Evolutionary conservation across 371 early-diverging fungal species (phyloP), one percentile per base, ranked within the genome.

Genomic region (Mucor saturninus): DNA sequence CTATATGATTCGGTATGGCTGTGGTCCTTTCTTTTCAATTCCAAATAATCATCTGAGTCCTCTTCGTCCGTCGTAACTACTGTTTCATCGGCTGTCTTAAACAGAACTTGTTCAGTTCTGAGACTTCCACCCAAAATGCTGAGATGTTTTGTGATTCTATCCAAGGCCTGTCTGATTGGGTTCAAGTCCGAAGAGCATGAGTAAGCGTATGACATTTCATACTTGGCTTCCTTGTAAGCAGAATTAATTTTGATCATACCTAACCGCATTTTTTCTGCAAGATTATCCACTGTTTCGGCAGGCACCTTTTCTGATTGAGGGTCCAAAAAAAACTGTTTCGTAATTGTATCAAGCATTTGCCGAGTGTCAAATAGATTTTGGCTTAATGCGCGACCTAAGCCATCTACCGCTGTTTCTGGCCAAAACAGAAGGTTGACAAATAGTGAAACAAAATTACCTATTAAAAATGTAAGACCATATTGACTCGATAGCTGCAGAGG

Each of bases 331-430:
- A 80, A 80, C 45, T 76, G 76, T 5, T 67, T 65, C 13, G 80
- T 71, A 28, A 76, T 74, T 50, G 68, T 67, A 46, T 76, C 64
- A 8, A 80, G 60, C 77, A 80, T 74, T 5, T 72, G 64, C 52
- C 63, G 69, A 14, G 74, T 75, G 9, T 67, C 66, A 1, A 37
- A 58, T 21, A 76, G 46, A 0, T 77, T 73, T 26, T 80, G 75
- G 11, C 69, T 56, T 3, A 80, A 46, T 14, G 80, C 73, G 7
- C 77, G 71, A 3, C 80, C 79, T 54, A 80, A 58, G 2, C 80
- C 80, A 54, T 80, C 76, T 0, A 76, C 71, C 9, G 80, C 80
- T 2, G 80, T 72, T 53, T 80, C 80, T 10, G 75, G 77, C 80
- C 80, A 80, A 10, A 76, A 43, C 9, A 69, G 9, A 0, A 80